Percentiles rank a stretch among this genome's conserved stretches.
Evolutionary conservation across 2,329 filamentous ascomycete genomes (phyloP).

Genomic region (Pseudogymnoascus sp.): DNA sequence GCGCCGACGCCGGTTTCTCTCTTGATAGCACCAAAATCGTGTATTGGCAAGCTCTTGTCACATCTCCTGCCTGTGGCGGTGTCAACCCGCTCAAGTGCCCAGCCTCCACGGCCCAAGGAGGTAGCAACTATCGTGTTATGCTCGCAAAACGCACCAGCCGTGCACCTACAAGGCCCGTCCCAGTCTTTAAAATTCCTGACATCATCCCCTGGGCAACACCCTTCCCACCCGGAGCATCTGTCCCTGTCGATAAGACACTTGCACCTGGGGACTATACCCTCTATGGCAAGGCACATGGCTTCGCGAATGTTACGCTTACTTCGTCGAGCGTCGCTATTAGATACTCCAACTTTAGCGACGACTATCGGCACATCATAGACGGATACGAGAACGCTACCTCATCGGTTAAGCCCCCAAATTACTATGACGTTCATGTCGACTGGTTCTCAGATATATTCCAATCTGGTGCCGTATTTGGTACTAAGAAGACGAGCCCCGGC

Average conservation of each 20-base stretch:
- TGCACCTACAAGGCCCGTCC: slow-evolving; percentile 19
- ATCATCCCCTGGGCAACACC: slow-evolving; percentile 31
- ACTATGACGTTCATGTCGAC: slow-evolving; percentile 28
- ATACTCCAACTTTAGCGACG: slow-evolving; percentile 35
- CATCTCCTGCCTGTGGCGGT: slow-evolving; percentile 38
- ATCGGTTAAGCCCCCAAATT: slow-evolving; percentile 14
- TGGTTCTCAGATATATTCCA: slow-evolving; percentile 36
- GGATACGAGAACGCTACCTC: slow-evolving; percentile 33
- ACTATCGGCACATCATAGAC: slow-evolving; percentile 28
- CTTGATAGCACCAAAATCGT: slow-evolving; percentile 37
- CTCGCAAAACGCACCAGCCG: slow-evolving; percentile 34
- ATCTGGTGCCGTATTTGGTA: slow-evolving; percentile 27
- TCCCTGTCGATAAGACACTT: background rate
- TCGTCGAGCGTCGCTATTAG: slow-evolving; percentile 26
- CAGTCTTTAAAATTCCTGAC: slow-evolving; percentile 27
- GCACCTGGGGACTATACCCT: slow-evolving; percentile 19
- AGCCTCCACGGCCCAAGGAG: slow-evolving; percentile 33
- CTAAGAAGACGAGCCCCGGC: slow-evolving; percentile 34
- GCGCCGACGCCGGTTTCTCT: slow-evolving; percentile 39
- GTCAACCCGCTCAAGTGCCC: slow-evolving; percentile 37
- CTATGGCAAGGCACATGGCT: slow-evolving; percentile 15
- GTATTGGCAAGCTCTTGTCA: slow-evolving; percentile 36
- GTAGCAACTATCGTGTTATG: slow-evolving; percentile 36
- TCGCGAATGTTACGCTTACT: slow-evolving; percentile 17
- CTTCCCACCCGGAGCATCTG: slow-evolving; percentile 24